Evolutionary conservation across 2,329 filamentous ascomycete species (phyloP).

Genomic region (Tolypocladium ovalisporum): DNA sequence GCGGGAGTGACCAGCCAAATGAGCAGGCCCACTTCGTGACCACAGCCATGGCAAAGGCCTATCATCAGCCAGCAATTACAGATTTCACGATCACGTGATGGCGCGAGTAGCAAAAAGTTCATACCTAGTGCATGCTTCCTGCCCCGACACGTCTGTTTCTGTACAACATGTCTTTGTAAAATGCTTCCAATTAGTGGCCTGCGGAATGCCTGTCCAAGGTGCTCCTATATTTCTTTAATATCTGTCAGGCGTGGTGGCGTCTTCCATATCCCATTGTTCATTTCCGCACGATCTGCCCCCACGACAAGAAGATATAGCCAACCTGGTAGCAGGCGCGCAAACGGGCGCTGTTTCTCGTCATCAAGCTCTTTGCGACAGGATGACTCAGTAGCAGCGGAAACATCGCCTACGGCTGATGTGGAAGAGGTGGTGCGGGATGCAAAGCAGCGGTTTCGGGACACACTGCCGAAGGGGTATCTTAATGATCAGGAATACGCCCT

Average conservation of each 20-base stretch:
- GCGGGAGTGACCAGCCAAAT: neutral
- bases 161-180: conserved; percentile 10
- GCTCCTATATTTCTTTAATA: conserved; percentile 9
- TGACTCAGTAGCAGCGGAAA: neutral
- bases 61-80: conserved; percentile 6
- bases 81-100: conserved; percentile 17
- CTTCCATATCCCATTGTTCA: neutral
- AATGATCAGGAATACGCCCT: conserved; percentile 59
- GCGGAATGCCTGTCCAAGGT: conserved; percentile 20
- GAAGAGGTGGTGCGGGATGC: conserved; percentile 60
- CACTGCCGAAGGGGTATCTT: conserved; percentile 61
- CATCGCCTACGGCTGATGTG: conserved; percentile 23
- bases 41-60: neutral
- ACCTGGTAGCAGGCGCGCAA: neutral
- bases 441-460: conserved; percentile 66
- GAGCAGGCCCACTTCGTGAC: neutral
- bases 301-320: neutral
- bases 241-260: conserved; percentile 5
- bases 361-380: conserved; percentile 14
- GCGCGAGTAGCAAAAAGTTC: conserved; percentile 13
- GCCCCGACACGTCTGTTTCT: conserved; percentile 2
- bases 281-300: neutral
- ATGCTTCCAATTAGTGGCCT: conserved; percentile 24
- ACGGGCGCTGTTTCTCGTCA: conserved; percentile 18
- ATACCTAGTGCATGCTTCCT: conserved; percentile 2